A percentile compares a stretch with the other conserved stretches of the same genome.
These are phyloP conservation scores for Laguncularia racemosa DNA, from an alignment of 345 rosid genomes.

Conservation along the genomic window DNA sequence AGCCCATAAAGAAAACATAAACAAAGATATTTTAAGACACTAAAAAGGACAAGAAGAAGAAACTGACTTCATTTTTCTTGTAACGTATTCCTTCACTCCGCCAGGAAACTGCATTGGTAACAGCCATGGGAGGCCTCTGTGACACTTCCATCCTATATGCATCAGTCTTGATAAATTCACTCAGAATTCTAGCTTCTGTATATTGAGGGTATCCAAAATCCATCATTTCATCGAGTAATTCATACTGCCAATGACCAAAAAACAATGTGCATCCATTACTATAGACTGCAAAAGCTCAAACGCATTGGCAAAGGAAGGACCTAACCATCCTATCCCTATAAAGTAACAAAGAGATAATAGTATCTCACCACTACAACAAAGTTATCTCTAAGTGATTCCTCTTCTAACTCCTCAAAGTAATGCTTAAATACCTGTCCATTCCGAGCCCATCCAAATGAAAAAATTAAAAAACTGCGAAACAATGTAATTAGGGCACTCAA, in stretches of 20 bases:
- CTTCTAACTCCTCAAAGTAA: slow-evolving; percentile 94
- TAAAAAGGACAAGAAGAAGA: slow-evolving; percentile 11
- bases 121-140: slow-evolving; percentile 99
- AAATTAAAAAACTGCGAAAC: background rate
- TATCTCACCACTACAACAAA: slow-evolving; percentile 92
- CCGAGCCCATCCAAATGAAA: background rate
- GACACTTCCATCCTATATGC: slow-evolving; percentile 95
- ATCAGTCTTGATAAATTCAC: slow-evolving; percentile 97
- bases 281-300: background rate
- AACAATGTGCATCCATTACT: background rate
- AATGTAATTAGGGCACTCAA: background rate
- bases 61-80: slow-evolving; percentile 85
- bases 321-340: no score
- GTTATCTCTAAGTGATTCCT: slow-evolving; percentile 95
- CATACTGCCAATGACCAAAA: slow-evolving; percentile 45
- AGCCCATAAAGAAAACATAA: background rate
- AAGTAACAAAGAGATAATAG: background rate
- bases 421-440: slow-evolving; percentile 81
- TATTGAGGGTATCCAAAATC: slow-evolving; percentile 96
- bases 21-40: slow-evolving; percentile 1
- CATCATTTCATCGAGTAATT: slow-evolving; percentile 99
- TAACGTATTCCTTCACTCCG: slow-evolving; percentile 87
- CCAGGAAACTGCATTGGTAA: slow-evolving; percentile 97
- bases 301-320: background rate
- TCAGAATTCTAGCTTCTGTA: slow-evolving; percentile 84